Evolutionary conservation across 2,329 filamentous ascomycete genomes (phyloP).

Genomic region (Lecanosticta acicola): DNA sequence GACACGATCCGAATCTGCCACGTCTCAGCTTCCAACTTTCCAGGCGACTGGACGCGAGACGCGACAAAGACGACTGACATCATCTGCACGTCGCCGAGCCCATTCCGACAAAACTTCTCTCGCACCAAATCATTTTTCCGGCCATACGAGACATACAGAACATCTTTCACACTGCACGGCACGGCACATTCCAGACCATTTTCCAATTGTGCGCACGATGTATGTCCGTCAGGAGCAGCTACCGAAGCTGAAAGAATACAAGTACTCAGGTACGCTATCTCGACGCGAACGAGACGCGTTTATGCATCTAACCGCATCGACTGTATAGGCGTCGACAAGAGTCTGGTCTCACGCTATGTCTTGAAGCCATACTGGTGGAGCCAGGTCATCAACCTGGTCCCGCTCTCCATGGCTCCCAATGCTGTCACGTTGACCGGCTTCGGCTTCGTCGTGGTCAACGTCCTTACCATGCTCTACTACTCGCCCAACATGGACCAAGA

Average conservation of each 20-base stretch:
- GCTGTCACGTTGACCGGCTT: conserved; percentile 85
- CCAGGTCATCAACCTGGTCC: conserved; percentile 89
- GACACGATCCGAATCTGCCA: too few relatives aligned
- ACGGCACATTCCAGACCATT: neutral
- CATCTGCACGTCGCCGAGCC: neutral
- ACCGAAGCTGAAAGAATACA: conserved; percentile 84
- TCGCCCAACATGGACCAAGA: conserved; percentile 90
- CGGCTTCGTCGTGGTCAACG: conserved; percentile 79
- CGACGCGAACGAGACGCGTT: neutral
- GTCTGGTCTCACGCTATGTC: conserved; percentile 82
- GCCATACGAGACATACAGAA: neutral
- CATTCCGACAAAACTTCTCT: neutral
- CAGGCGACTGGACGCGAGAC: too few relatives aligned
- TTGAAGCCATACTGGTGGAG: conserved; percentile 97
- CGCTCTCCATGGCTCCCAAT: conserved; percentile 81
- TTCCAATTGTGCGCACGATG: too few relatives aligned
- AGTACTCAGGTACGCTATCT: conserved; percentile 54
- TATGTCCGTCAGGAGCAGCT: conserved; percentile 93
- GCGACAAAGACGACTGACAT: neutral
- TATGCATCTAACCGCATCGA: neutral
- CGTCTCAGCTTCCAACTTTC: too few relatives aligned
- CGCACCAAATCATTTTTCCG: neutral
- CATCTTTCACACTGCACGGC: neutral
- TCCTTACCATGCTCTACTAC: conserved; percentile 91
- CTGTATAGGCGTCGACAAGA: conserved; percentile 69